Percentiles rank a stretch among this genome's conserved stretches.
phyloP scores from a whole-genome alignment of 768 basidiomycete species.

The Mycena pura region DNA sequence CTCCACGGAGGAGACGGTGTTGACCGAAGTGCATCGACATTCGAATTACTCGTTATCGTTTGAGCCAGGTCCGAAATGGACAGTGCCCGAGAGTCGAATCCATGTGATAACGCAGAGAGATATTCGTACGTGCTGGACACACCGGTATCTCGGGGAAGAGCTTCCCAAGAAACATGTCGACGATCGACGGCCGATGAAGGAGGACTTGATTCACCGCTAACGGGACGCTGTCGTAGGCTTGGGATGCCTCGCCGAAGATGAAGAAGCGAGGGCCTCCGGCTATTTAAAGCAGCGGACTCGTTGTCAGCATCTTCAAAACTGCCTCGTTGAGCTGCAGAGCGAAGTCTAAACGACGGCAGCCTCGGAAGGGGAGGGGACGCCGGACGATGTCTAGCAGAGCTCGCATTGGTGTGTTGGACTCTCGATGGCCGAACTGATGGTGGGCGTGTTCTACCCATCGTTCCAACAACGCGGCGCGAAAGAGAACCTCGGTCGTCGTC shows the following conservation, averaged over 20 bases:
- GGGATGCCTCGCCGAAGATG: constrained; percentile 9
- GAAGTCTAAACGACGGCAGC: neutral
- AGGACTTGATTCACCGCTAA: constrained; percentile 17
- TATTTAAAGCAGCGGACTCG: constrained; percentile 9
- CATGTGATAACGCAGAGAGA: constrained; percentile 21
- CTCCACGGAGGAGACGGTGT: constrained; percentile 1
- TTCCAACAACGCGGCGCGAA: neutral
- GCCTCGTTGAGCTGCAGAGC: neutral
- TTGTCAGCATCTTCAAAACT: constrained; percentile 11
- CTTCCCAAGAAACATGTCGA: constrained; percentile 26
- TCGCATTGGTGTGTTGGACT: neutral
- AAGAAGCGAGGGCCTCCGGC: neutral
- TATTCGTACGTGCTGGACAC: constrained; percentile 23
- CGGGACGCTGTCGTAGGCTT: constrained; percentile 15
- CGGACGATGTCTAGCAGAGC: neutral
- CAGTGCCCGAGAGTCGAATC: constrained; percentile 18
- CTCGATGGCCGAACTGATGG: neutral
- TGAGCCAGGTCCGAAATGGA: constrained; percentile 30
- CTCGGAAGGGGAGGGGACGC: neutral
- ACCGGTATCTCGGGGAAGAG: constrained; percentile 15
- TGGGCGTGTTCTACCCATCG: neutral
- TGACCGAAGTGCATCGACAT: constrained; percentile 1
- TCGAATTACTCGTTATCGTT: constrained; percentile 26
- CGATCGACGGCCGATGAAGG: constrained; percentile 23
- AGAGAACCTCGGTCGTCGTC: constrained; percentile 1